Conservation (phyloP, 768 basidiomycete genomes). For the Trametes elegans region DNA sequence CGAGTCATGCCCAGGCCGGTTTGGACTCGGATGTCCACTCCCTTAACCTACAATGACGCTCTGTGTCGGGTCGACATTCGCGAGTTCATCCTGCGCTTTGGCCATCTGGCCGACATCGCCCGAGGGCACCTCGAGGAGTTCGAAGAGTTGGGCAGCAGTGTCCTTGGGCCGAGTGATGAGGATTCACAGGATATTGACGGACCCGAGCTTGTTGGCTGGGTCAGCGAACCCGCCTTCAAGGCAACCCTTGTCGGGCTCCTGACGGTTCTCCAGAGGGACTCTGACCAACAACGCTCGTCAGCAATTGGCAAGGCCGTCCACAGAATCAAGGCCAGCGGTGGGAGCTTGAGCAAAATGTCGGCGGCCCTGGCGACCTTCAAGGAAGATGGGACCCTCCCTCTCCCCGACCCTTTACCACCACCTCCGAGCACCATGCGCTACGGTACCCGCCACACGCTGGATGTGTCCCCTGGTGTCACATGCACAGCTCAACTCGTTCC, state of each 20-base stretch:
- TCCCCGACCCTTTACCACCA: conserved; percentile 62
- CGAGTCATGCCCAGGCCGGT: conserved; percentile 43
- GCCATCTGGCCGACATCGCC: conserved; percentile 47
- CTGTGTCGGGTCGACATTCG: conserved; percentile 68
- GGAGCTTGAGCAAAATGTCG: conserved; percentile 67
- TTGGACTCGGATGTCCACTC: conserved; percentile 50
- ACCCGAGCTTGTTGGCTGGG: conserved; percentile 44
- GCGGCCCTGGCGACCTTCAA: conserved; percentile 48
- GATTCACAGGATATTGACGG: conserved; percentile 29
- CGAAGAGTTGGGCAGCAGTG: conserved; percentile 40
- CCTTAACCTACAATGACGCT: conserved; percentile 43
- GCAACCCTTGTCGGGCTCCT: conserved; percentile 63
- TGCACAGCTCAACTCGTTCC: conserved; percentile 65
- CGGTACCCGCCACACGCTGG: conserved; percentile 43
- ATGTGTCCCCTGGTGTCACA: neutral
- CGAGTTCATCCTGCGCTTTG: conserved; percentile 71
- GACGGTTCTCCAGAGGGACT: conserved; percentile 54
- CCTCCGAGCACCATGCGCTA: conserved; percentile 40
- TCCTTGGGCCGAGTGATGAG: conserved; percentile 31
- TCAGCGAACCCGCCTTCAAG: conserved; percentile 63
- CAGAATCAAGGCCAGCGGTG: conserved; percentile 50
- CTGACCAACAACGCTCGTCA: conserved; percentile 35
- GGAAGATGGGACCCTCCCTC: conserved; percentile 33
- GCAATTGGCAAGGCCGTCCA: conserved; percentile 46
- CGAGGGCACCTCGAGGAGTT: conserved; percentile 59